Evolutionary conservation across 1,139 yeast species (phyloP), one percentile per base, ranked within the genome.

Genomic region (Wickerhamomyces sp.): DNA sequence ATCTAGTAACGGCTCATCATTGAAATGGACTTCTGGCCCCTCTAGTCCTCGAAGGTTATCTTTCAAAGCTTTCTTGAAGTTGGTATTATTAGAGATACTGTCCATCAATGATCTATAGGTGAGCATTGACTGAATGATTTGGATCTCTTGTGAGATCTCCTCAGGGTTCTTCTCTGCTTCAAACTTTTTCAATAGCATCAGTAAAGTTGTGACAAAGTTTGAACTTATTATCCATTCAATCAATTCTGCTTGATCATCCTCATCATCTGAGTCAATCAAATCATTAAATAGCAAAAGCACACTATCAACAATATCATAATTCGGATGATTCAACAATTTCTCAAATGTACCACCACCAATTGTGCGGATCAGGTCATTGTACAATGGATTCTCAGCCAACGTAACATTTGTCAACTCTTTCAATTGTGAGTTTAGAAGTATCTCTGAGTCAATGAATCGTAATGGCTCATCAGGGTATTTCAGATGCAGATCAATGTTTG

Each of bases 401-500:
- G 62, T 57, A 1, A 49, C 34, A 27, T 49, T 46, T 4, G 68
- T 60, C 11, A 69, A 53, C 3, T 52, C 53, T 41, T 63, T 59
- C 39, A 68, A 52, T 6, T 60, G 52, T 18, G 56, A 53, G 38
- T 61, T 52, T 15, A 65, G 50, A 27, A 52, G 48, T 7, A 50
- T 56, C 41, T 66, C 68, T 0, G 67, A 60, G 1, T 57, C 61
- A 39, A 55, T 30, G 31, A 51, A 44, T 54, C 65, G 66, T 36
- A 58, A 36, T 2, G 73, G 72, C n/a, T 66, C 66, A 26, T 55
- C 55, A 1, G 54, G 43, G 49, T 54, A 56, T 35, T 59, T 56
- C 6, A 51, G 55, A 11, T 72, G 57, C 34, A 58, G 53, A 35
- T 58, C 58, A 7, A 57, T 48, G 52, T 69, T 69, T 27, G 49